A percentile compares a stretch with the other conserved stretches of the same genome.
Evolutionary conservation across 164 flowering plant genomes (phyloP).

Genomic region (Echeveria elegans): DNA sequence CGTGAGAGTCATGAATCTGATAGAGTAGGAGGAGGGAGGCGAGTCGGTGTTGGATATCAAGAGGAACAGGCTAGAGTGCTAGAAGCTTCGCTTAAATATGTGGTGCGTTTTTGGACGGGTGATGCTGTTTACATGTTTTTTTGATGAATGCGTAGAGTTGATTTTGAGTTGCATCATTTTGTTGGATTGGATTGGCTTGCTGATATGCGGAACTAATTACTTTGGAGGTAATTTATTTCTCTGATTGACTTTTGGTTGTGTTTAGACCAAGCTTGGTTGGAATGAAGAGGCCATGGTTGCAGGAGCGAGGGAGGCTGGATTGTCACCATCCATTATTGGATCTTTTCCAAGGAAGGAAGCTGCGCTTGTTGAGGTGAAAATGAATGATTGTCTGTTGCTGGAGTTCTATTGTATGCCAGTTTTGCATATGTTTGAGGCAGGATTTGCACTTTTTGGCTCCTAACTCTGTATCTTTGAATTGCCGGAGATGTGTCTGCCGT

Average conservation of each 20-base stretch:
- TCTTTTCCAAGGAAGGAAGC: conserved; percentile 90
- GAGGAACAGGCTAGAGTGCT: conserved; percentile 4
- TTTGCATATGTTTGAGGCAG: too few species aligned
- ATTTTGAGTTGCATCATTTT: neutral
- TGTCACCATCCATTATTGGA: conserved; percentile 86
- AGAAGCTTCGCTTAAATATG: conserved; percentile 1
- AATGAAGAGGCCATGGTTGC: conserved; percentile 71
- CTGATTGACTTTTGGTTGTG: neutral
- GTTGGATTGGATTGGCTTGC: neutral
- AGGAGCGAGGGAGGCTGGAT: conserved; percentile 76
- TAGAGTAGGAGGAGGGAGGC: conserved; percentile 1
- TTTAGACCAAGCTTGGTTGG: conserved; percentile 79
- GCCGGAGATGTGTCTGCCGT: neutral
- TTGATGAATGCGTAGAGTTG: neutral
- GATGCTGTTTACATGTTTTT: neutral
- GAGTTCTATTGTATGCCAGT: too few species aligned
- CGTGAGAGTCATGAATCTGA: neutral
- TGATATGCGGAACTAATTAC: neutral
- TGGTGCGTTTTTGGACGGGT: neutral
- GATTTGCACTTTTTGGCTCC: too few species aligned
- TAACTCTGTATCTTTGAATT: too few species aligned
- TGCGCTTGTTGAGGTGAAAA: conserved; percentile 69
- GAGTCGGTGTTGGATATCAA: neutral
- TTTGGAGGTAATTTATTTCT: neutral
- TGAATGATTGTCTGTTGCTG: too few species aligned